These are phyloP conservation scores for Prunus padus DNA, from an alignment of 306 rosid genomes.

Conservation along the genomic window DNA sequence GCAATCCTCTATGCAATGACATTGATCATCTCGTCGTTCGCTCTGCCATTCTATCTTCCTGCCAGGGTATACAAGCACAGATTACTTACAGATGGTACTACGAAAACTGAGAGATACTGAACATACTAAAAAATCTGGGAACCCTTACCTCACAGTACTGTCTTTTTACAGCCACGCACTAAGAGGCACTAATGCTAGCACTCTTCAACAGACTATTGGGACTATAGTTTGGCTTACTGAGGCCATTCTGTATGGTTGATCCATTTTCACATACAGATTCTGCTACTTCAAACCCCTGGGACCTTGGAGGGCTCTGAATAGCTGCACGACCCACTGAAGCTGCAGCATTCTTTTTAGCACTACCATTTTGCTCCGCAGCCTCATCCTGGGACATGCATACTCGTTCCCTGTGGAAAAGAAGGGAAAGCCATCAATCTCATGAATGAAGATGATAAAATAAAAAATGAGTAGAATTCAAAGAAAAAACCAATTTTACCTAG, in stretches of 20 bases:
- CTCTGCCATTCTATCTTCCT: constrained; percentile 27
- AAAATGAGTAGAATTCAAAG: neutral
- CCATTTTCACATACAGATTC: constrained; percentile 23
- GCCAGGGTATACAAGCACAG: constrained; percentile 17
- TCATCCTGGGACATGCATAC: constrained; percentile 36
- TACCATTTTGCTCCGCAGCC: constrained; percentile 30
- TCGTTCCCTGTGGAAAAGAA: constrained; percentile 42
- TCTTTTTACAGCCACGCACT: constrained; percentile 32
- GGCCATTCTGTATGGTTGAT: constrained; percentile 32
- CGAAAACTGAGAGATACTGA: neutral
- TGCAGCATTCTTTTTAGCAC: constrained; percentile 16
- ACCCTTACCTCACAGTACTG: constrained; percentile 26
- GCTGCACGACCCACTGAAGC: constrained; percentile 44
- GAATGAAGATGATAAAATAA: neutral
- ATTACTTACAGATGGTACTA: neutral
- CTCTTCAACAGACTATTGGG: constrained; percentile 40
- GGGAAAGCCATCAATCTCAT: constrained; percentile 4
- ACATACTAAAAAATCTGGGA: neutral
- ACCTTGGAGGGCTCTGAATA: constrained; percentile 42
- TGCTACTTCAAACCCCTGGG: constrained; percentile 17
- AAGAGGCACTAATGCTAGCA: constrained; percentile 43
- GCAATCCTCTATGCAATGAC: constrained; percentile 9
- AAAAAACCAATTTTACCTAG: constrained; percentile 37
- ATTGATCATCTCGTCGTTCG: constrained; percentile 14
- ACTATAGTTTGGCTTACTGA: constrained; percentile 28